Evolutionary conservation across 2,329 filamentous ascomycete species (phyloP).

Genomic region (Domatiomyces globalis): DNA sequence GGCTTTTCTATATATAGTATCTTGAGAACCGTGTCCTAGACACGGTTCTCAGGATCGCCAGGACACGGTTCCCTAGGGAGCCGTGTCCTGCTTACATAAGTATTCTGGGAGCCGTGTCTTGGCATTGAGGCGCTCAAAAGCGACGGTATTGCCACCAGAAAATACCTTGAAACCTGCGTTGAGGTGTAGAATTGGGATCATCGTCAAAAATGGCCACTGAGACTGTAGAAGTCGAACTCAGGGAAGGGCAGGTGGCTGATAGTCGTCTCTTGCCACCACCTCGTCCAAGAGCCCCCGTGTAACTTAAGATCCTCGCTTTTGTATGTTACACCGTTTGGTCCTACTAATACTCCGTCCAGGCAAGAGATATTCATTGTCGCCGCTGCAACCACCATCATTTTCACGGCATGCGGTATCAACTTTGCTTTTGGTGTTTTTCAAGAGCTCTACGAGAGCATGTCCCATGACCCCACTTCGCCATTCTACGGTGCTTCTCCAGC

Average conservation of each 20-base stretch:
- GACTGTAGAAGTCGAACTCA: background rate
- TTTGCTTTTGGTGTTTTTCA: conserved; percentile 31
- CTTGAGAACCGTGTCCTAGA: too few relatives aligned
- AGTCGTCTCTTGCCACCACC: background rate
- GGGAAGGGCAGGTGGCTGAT: background rate
- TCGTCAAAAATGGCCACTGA: background rate
- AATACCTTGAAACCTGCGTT: too few relatives aligned
- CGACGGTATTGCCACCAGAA: too few relatives aligned
- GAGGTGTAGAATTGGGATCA: background rate
- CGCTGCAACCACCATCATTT: conserved; percentile 15
- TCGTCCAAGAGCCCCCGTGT: background rate
- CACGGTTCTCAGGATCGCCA: too few relatives aligned
- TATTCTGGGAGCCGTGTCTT: too few relatives aligned
- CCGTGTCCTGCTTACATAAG: too few relatives aligned
- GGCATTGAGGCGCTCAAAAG: too few relatives aligned
- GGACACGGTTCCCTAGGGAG: too few relatives aligned
- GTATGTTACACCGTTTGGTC: background rate
- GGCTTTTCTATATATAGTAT: too few relatives aligned
- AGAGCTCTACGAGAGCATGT: conserved; percentile 26
- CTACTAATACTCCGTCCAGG: background rate
- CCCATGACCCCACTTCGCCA: conserved; percentile 19
- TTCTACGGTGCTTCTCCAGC: conserved; percentile 26
- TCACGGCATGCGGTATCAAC: conserved; percentile 25
- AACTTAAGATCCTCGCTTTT: background rate
- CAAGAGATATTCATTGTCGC: conserved; percentile 4